These are phyloP conservation scores for Solanum virginianum DNA, from an alignment of 257 asterid genomes.

Conservation along the genomic window DNA sequence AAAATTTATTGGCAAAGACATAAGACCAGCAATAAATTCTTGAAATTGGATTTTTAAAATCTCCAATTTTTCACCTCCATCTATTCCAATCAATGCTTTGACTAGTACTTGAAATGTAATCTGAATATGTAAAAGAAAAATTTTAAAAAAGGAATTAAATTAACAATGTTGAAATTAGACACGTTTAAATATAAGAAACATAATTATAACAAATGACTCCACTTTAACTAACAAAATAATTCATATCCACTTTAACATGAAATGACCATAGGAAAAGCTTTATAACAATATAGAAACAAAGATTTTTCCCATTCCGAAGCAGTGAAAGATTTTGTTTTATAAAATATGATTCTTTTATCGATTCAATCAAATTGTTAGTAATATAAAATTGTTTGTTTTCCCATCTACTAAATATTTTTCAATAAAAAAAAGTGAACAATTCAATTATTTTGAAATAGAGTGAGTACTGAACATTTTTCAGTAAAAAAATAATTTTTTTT, in stretches of 20 bases:
- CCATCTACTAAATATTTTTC: too few species aligned
- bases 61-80: slow-evolving; percentile 60
- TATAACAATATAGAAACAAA: too few species aligned
- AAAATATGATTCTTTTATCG: too few species aligned
- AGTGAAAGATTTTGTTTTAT: too few species aligned
- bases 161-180: not conserved
- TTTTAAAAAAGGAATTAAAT: not conserved
- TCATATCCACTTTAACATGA: not conserved
- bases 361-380: too few species aligned
- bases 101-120: slow-evolving; percentile 79
- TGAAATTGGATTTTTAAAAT: slow-evolving; percentile 60
- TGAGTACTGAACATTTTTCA: too few species aligned
- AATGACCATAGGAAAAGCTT: too few species aligned
- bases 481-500: too few species aligned
- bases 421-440: too few species aligned
- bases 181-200: slow-evolving; percentile 11
- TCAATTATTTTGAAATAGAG: too few species aligned
- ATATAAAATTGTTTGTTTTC: too few species aligned
- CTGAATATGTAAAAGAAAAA: slow-evolving; percentile 14
- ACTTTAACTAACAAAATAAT: slow-evolving; percentile 23
- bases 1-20: slow-evolving; percentile 70
- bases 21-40: slow-evolving; percentile 83
- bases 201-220: slow-evolving; percentile 25
- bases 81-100: slow-evolving; percentile 70
- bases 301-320: too few species aligned